Base-by-base conservation (phyloP, 2,329 filamentous ascomycete genomes). In the Pyricularia sp. region DNA sequence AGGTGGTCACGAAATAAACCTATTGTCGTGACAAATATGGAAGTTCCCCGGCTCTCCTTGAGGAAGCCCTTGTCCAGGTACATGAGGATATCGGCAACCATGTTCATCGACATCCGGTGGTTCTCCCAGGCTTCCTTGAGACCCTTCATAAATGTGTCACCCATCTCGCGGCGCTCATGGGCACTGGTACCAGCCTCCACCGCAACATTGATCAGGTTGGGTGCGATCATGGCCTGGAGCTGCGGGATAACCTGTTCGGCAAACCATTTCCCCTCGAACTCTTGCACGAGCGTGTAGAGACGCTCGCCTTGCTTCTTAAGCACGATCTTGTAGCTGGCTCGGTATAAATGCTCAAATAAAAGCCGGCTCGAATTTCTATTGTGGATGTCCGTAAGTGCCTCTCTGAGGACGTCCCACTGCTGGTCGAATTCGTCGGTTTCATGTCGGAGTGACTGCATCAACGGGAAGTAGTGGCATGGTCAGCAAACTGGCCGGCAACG, bases 331-430 rank as follows among this genome's bases (percentile, higher is more conserved):
- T 99, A 99, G 5, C 93, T 92, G 68, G 92, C 92, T 69, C 95
- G 91, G 80, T 99, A 99, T 0, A 99, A 86, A 75, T 97, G 91
- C 78, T 99, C 95, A 81, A 97, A 99, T 0, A 94, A 97, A 2
- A 99, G 86, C 20, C 86, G 85, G 11, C 93, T 96, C 70, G 93
- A 93, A 77, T 97, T 95, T 78, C 96, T 94, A 69, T 89, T 91
- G 80, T 98, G 94, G 67, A 99, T 98, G 76, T 97, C 92, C 69
- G 83, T 84, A 68, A 99, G 86, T 4, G 94, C 93, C 65, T 88
- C 85, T 64, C 89, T 84, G 9, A 99, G 86, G 64, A 88, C 87
- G 17, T 84, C 83, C 95, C 95, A 99, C 73, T 89, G 92, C 2
- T 86, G 83, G n/a, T 97, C 92, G 76, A 97, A 97, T 72, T 96